Percentiles rank a stretch among this genome's conserved stretches.
phyloP scores from a whole-genome alignment of 139 green algal genomes.

The Closterium sp. region DNA sequence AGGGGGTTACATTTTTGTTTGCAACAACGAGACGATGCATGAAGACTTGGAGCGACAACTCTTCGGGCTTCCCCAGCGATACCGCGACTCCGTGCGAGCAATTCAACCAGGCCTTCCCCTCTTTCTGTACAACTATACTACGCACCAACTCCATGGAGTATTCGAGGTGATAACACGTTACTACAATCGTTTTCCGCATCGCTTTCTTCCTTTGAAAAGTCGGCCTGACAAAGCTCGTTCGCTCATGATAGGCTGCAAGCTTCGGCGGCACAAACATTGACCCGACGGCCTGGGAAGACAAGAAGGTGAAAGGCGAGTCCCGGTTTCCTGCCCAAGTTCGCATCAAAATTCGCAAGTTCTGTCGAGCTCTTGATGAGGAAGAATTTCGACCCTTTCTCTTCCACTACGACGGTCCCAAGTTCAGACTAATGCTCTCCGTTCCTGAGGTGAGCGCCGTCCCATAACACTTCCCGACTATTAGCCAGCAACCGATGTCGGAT shows the following conservation, averaged over 20 bases:
- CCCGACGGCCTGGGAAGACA: slow-evolving; percentile 43
- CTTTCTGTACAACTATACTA: slow-evolving; percentile 46
- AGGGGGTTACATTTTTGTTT: slow-evolving; percentile 44
- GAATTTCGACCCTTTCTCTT: slow-evolving; percentile 36
- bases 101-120: slow-evolving; percentile 36
- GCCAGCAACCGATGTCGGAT: neutral
- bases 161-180: slow-evolving; percentile 8
- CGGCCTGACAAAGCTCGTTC: neutral
- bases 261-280: slow-evolving; percentile 45
- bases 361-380: slow-evolving; percentile 31
- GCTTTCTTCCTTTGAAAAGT: neutral
- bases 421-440: slow-evolving; percentile 36
- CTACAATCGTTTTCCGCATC: neutral
- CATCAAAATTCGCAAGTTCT: slow-evolving; percentile 25
- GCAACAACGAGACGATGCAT: slow-evolving; percentile 45
- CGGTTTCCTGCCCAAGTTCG: slow-evolving; percentile 42
- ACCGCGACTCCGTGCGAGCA: slow-evolving; percentile 33
- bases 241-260: slow-evolving; percentile 20
- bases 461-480: neutral
- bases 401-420: slow-evolving; percentile 49
- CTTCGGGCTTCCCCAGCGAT: slow-evolving; percentile 32
- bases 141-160: slow-evolving; percentile 30
- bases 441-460: slow-evolving; percentile 20
- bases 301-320: slow-evolving; percentile 38
- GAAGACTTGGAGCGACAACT: slow-evolving; percentile 26